Base-by-base conservation (phyloP, 2,329 filamentous ascomycete species). In the Phaeosphaeriaceae sp. region DNA sequence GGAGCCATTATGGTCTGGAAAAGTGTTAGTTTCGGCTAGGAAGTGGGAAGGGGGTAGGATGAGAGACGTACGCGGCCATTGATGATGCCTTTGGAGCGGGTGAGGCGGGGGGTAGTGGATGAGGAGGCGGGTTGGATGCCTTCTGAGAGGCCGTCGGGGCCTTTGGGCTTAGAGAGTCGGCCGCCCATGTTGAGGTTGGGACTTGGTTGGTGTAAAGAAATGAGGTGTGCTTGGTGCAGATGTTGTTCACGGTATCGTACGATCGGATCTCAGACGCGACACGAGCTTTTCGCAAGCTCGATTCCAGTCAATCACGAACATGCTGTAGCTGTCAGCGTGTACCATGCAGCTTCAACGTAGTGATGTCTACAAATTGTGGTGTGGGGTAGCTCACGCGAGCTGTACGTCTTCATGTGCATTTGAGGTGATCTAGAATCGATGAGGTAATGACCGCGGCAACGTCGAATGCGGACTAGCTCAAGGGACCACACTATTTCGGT, bases 1-100 rank as follows among this genome's bases (percentile, higher is more conserved):
- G 87, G 86, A 2, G 85, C 86, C 58, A 85, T 83, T 40, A 87
- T 68, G 4, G 83, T 85, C 82, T 85, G 52, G 15, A 24, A 13
- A 51, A 6, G 7, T 21, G 44, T 67, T 48, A 63, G 54, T 15
- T 46, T 40, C 21, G 15, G 13, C 4, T 0, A 13, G n/a, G 33
- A 36, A 11, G 20, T 20, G 44, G 11, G 44, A 24, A 27, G 17
- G 21, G n/a, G 24, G 36, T 17, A 3, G 36, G 17, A n/a, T n/a
- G 9, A 7, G 17, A 33, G 17, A 33, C 58, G 15, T 60, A 77
- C 74, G 41, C 75, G 67, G 50, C 73, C 74, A 69, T 77, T 77
- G 60, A 77, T 71, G 48, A 75, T 76, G 27, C 75, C 74, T 42
- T 61, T 60, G 51, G 58, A 62, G 54, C 70, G 66, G 51, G 70